Base-by-base conservation (phyloP, 2,329 filamentous ascomycete genomes). In the Nemania sp. region DNA sequence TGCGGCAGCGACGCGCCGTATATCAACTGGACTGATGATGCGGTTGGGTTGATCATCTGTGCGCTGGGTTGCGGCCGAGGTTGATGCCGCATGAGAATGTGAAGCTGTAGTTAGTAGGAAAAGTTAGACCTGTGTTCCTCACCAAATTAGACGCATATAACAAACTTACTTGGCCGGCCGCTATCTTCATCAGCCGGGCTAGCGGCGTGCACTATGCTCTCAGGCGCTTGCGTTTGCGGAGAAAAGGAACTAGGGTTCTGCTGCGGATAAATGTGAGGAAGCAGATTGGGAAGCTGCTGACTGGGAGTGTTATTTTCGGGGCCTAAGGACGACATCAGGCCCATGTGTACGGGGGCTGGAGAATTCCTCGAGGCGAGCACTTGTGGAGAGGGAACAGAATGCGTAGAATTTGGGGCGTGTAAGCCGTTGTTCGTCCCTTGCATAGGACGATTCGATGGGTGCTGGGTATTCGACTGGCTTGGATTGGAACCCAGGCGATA, bases 1-100 rank as follows among this genome's bases (percentile, higher is more conserved):
- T 4, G 54, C 52, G 17, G 40, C 40, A 5, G 59, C 54, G 20
- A 49, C 56, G 18, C 62, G 59, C 25, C 59, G 59, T 60, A 65
- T 63, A 11, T 62, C 56, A 11, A 63, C 60, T 15, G 62, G 60
- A 34, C 47, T 65, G 9, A 43, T 17, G 10, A 60, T 62, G 25
- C 52, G 62, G 15, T 2, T 29, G 6, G 56, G 7, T 35, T 54
- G 53, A 21, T 64, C 54, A 21, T 48, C 57, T 13, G 17, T 51
- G n/a, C 52, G 59, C 18, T 62, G 59, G 7, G 46, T 21, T 25
- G 53, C 56, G 29, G 56, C 48, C n/a, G 60, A 57, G 45, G 59
- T 29, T 29, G 62, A 39, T 43, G 45, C 46, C 15, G 53, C 17
- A 17, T 57, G 50, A n/a, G 59, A 60, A 12, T 35, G 37, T 35